Evolutionary conservation across 2,329 filamentous ascomycete species (phyloP).

Genomic region (Ophiostoma piceae): DNA sequence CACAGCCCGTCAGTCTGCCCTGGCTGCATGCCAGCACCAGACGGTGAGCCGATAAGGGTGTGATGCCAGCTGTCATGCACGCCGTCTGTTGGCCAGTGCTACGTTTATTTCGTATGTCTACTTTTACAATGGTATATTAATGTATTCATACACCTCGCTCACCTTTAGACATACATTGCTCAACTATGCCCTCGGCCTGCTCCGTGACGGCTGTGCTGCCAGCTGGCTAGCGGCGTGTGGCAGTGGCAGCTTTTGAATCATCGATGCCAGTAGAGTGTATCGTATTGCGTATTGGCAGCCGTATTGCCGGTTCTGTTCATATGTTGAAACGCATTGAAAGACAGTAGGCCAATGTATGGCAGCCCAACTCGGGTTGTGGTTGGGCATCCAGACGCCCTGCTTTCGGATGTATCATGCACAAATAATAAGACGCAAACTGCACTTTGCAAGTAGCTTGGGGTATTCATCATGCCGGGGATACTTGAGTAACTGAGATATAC

Average conservation of each 20-base stretch:
- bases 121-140: neutral
- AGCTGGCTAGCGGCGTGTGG: slow-evolving; percentile 12
- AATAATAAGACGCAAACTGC: neutral
- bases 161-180: neutral
- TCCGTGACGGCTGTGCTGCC: neutral
- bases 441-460: neutral
- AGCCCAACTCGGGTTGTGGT: neutral
- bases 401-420: neutral
- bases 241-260: too few species aligned
- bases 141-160: neutral
- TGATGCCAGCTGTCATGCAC: slow-evolving; percentile 1
- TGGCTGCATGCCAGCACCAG: neutral
- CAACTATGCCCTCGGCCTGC: neutral
- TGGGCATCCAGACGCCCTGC: slow-evolving; percentile 6
- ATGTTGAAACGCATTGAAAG: neutral
- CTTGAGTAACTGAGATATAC: neutral
- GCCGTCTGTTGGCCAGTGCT: neutral
- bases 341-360: neutral
- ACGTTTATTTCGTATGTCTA: neutral
- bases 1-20: neutral
- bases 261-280: too few species aligned
- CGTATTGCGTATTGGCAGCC: neutral
- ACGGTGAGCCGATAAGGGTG: neutral
- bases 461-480: neutral
- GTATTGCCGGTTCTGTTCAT: neutral